Percentiles rank a stretch among this genome's conserved stretches.
These are phyloP conservation scores for Pseudopediastrum boryanum DNA, from an alignment of 139 green algal genomes.

Conservation along the genomic window DNA sequence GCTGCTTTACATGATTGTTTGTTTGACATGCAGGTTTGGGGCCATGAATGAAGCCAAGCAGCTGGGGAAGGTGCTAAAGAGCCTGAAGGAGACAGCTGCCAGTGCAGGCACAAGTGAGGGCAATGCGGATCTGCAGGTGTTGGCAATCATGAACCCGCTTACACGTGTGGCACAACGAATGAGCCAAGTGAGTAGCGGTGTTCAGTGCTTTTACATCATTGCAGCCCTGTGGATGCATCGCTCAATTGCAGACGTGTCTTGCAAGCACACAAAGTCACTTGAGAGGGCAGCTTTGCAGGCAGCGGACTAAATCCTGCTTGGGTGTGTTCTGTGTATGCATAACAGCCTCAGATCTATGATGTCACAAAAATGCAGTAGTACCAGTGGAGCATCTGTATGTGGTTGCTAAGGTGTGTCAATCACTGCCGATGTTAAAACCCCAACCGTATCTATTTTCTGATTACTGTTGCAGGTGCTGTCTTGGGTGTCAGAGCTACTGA, in stretches of 20 bases:
- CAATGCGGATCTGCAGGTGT: constrained; percentile 42
- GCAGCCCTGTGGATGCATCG: too few species aligned
- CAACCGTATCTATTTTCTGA: not conserved
- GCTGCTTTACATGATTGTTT: not conserved
- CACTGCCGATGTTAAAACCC: too few species aligned
- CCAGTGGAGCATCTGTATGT: too few species aligned
- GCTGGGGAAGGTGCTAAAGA: constrained; percentile 26
- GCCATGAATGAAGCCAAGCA: constrained; percentile 38
- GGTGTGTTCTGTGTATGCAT: too few species aligned
- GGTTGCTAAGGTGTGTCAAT: too few species aligned
- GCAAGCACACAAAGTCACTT: too few species aligned
- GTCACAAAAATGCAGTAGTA: too few species aligned
- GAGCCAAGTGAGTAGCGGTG: constrained; percentile 43
- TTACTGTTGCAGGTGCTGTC: constrained; percentile 57
- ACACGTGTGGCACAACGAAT: constrained; percentile 55
- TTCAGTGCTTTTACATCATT: too few species aligned
- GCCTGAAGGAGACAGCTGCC: not conserved
- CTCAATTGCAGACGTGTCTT: too few species aligned
- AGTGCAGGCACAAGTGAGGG: constrained; percentile 6
- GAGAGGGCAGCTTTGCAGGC: too few species aligned
- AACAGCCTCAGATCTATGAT: too few species aligned
- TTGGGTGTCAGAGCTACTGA: constrained; percentile 44
- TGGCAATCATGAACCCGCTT: constrained; percentile 77
- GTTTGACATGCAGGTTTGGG: constrained; percentile 14
- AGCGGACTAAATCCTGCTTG: too few species aligned